Percentiles rank a stretch among this genome's conserved stretches.
Conservation (phyloP, 257 asterid genomes). For the Rehmannia glutinosa region DNA sequence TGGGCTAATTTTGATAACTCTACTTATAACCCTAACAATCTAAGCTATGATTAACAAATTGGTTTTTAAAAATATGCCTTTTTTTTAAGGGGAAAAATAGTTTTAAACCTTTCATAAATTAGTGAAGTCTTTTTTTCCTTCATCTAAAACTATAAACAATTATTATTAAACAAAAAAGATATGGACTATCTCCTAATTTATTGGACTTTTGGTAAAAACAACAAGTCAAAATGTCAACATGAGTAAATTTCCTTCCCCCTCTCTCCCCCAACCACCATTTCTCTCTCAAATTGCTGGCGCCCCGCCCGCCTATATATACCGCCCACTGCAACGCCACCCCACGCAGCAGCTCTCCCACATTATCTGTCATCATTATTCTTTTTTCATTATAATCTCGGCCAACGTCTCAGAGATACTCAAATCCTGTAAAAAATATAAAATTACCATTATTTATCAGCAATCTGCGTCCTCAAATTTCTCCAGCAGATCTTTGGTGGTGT, state of each 20-base stretch:
- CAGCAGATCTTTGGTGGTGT: constrained; percentile 20
- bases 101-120: too few species aligned
- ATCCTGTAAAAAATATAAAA: constrained; percentile 6
- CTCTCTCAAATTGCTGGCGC: constrained; percentile 22
- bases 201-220: constrained; percentile 9
- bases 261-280: background rate
- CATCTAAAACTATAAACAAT: too few species aligned
- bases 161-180: background rate
- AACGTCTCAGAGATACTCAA: constrained; percentile 36
- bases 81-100: too few species aligned
- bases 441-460: background rate
- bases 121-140: too few species aligned
- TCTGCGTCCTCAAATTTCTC: constrained; percentile 13
- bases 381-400: constrained; percentile 14
- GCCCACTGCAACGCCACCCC: constrained; percentile 15
- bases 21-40: too few species aligned
- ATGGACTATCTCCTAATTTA: background rate
- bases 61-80: too few species aligned
- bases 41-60: too few species aligned
- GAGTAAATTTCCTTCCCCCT: background rate
- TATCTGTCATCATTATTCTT: constrained; percentile 23
- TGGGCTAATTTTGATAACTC: too few species aligned
- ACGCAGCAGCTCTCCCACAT: constrained; percentile 1
- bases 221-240: constrained; percentile 9
- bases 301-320: constrained; percentile 28